Conservation (phyloP, 1,139 yeast species). For the Meyerozyma sp. region DNA sequence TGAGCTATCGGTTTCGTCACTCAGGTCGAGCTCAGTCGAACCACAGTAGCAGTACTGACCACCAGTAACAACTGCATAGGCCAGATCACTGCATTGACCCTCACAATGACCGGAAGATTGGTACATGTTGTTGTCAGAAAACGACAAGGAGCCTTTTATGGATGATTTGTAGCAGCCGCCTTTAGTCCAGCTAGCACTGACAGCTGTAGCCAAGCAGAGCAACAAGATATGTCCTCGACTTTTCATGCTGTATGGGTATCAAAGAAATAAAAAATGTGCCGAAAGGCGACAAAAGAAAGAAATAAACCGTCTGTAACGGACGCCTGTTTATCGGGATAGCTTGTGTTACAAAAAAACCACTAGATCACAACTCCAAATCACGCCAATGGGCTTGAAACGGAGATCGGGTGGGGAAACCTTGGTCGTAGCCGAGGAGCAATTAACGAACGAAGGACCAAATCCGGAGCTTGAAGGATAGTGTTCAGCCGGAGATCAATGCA, state of each 20-base stretch:
- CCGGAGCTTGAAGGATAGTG: not conserved
- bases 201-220: conserved; percentile 3
- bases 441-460: not conserved
- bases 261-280: not conserved
- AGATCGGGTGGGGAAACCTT: not conserved
- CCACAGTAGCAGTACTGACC: conserved; percentile 66
- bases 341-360: not conserved
- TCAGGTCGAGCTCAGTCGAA: conserved; percentile 29
- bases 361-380: not conserved
- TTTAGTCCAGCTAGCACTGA: conserved; percentile 18
- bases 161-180: conserved; percentile 32
- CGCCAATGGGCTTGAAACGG: not conserved
- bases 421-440: not conserved
- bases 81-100: conserved; percentile 35
- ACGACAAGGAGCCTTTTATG: conserved; percentile 17
- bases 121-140: conserved; percentile 30
- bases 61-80: conserved; percentile 47
- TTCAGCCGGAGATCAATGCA: not conserved
- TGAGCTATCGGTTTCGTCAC: conserved; percentile 23
- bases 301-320: not conserved
- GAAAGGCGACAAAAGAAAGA: not conserved
- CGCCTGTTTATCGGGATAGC: not conserved
- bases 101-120: conserved; percentile 53
- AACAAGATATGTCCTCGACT: conserved; percentile 4
- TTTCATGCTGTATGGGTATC: not conserved